Evolutionary conservation across 129 eudicot species (phyloP).

Genomic region (Tagetes patula): DNA sequence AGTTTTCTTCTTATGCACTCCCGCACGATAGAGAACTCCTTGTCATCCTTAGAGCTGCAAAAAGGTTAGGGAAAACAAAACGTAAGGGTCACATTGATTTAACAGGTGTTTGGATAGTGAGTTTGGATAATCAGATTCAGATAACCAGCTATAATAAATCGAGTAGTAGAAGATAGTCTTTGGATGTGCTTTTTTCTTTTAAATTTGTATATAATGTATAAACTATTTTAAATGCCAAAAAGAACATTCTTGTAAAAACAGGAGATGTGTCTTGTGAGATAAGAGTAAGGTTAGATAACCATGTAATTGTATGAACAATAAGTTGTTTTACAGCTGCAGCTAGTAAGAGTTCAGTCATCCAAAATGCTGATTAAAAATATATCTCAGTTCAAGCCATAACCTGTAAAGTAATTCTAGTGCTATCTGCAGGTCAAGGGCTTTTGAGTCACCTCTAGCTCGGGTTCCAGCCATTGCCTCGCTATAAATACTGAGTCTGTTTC

Average conservation of each 20-base stretch:
- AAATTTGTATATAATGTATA: not conserved
- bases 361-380: conserved; percentile 13
- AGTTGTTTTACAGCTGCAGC: conserved; percentile 4
- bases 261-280: conserved; percentile 2
- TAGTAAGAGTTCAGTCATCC: not conserved
- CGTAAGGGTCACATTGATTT: not conserved
- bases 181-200: not conserved
- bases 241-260: conserved; percentile 3
- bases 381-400: conserved; percentile 36
- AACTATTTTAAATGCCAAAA: conserved; percentile 1
- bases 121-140: not conserved
- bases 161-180: not conserved
- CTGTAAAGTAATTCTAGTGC: conserved; percentile 85
- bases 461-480: conserved; percentile 99
- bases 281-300: not conserved
- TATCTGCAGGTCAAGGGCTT: conserved; percentile 71
- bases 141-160: conserved; percentile 1
- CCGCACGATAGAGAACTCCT: conserved; percentile 79
- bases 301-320: not conserved
- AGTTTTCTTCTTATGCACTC: conserved; percentile 77
- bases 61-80: conserved; percentile 18
- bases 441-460: conserved; percentile 82
- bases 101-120: not conserved
- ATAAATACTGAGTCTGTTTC: conserved; percentile 54
- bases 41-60: conserved; percentile 79